A percentile compares a stretch with the other conserved stretches of the same genome.
Evolutionary conservation across 768 basidiomycete species (phyloP).

Genomic region (Tubosaeta sp.): DNA sequence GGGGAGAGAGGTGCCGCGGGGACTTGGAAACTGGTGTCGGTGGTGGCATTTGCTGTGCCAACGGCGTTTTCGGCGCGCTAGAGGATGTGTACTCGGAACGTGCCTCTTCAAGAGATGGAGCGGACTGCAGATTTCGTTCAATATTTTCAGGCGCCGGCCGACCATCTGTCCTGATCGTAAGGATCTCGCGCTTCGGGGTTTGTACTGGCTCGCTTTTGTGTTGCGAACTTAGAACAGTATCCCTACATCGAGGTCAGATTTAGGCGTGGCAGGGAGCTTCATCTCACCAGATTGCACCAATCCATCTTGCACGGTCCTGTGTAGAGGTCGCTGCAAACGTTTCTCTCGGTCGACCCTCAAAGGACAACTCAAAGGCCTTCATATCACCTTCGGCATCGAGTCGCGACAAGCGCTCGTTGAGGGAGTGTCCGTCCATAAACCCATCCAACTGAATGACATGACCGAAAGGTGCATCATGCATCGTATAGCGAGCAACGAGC

Average conservation of each 20-base stretch:
- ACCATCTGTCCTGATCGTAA: constrained; percentile 18
- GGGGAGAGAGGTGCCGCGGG: constrained; percentile 8
- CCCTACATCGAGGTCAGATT: constrained; percentile 39
- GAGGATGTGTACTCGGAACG: constrained; percentile 27
- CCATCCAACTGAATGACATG: constrained; percentile 46
- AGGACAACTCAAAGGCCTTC: constrained; percentile 62
- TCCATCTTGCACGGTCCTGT: constrained; percentile 66
- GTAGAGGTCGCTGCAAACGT: constrained; percentile 60
- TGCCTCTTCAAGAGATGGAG: constrained; percentile 16
- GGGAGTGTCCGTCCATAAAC: constrained; percentile 64
- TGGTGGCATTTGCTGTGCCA: constrained; percentile 8
- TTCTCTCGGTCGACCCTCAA: constrained; percentile 48
- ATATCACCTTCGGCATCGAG: constrained; percentile 39
- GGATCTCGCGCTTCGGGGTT: constrained; percentile 1
- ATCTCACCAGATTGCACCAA: constrained; percentile 67
- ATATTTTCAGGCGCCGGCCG: not conserved
- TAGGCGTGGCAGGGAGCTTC: not conserved
- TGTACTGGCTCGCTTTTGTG: constrained; percentile 12
- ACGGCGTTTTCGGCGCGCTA: constrained; percentile 14
- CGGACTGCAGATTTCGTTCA: constrained; percentile 1
- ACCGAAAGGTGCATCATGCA: constrained; percentile 37
- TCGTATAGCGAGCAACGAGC: constrained; percentile 45
- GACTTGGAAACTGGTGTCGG: constrained; percentile 29
- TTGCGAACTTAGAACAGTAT: constrained; percentile 46
- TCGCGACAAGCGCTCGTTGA: constrained; percentile 47